Conservation (phyloP, 805 yeast species). For the Priceomyces castillae region DNA sequence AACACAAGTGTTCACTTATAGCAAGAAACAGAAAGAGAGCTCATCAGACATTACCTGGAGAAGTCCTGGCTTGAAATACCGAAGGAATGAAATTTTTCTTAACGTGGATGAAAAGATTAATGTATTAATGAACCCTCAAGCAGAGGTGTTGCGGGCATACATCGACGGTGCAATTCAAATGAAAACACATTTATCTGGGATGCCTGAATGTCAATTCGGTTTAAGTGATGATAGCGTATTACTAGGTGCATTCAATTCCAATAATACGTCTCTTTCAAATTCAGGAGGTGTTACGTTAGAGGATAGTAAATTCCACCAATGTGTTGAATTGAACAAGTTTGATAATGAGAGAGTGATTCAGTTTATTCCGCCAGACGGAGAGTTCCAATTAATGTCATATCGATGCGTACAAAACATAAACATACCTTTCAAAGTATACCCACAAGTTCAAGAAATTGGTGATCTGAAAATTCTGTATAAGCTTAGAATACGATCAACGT, state of each 20-base stretch:
- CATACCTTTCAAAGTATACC: constrained; percentile 67
- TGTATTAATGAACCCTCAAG: constrained; percentile 63
- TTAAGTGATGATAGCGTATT: constrained; percentile 51
- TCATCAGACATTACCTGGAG: constrained; percentile 60
- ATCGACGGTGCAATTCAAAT: constrained; percentile 75
- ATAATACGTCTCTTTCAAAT: constrained; percentile 28
- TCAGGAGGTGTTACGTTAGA: constrained; percentile 57
- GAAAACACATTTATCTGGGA: constrained; percentile 72
- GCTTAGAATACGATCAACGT: constrained; percentile 61
- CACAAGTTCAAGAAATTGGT: constrained; percentile 48
- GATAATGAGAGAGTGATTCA: constrained; percentile 62
- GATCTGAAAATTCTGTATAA: constrained; percentile 49
- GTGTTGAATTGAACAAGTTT: constrained; percentile 71
- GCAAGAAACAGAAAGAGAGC: constrained; percentile 1
- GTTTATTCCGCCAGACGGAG: constrained; percentile 86
- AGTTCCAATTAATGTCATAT: constrained; percentile 79
- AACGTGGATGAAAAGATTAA: constrained; percentile 75
- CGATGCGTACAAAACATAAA: constrained; percentile 47
- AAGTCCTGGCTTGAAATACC: constrained; percentile 63
- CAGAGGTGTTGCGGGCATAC: constrained; percentile 62
- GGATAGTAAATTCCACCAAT: constrained; percentile 84
- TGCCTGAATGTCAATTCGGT: constrained; percentile 82
- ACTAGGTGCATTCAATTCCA: constrained; percentile 15
- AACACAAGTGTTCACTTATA: constrained; percentile 1
- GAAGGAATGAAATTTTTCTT: constrained; percentile 75